Evolutionary conservation across 2,329 filamentous ascomycete species (phyloP), one percentile per base, ranked within the genome.

Genomic region (Botrytis aclada): DNA sequence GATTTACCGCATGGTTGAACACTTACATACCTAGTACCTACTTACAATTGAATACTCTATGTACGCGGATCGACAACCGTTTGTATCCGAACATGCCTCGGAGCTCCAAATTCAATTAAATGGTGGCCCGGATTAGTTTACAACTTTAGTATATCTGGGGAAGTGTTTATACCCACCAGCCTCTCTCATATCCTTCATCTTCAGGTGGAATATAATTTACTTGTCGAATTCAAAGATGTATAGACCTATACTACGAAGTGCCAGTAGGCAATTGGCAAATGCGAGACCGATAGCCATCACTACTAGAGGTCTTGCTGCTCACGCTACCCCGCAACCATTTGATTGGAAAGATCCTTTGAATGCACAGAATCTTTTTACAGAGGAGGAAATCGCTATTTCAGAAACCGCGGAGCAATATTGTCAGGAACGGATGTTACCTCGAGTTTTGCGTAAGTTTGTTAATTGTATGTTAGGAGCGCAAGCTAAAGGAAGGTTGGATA

Each of bases 371-470:
- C 84, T 97, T 62, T 88, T 94, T 79, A 97, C 94, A 1, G 93
- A 97, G 77, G 96, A 99, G 74, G 96, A 99, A 83, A 81, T 93
- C 76, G 94, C 95, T 22, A 95, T 99, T 77, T 87, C 92, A 60
- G 94, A 98, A 79, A 97, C 94, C 9, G 95, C 95, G 47, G 93
- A 97, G 83, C 88, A 93, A 74, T 99, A 98, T 81, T 98, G 95
- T 81, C 95, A 98, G 82, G 95, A 98, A 81, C 89, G 89, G 74
- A 86, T 99, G 84, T 85, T 93, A 60, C 96, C 96, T 69, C 87
- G 95, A 76, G 92, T 99, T 69, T 86, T 98, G 74, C 91, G 95
- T 97, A 86, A 77, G 88, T 82, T 54, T 61, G 39, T 65, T 58
- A 76, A 39, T 66, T 70, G 67, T 32, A n/a, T 32, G 70, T 62